phyloP scores from a whole-genome alignment of 352 stramenopile species.

The Phytopythium oedochilum region DNA sequence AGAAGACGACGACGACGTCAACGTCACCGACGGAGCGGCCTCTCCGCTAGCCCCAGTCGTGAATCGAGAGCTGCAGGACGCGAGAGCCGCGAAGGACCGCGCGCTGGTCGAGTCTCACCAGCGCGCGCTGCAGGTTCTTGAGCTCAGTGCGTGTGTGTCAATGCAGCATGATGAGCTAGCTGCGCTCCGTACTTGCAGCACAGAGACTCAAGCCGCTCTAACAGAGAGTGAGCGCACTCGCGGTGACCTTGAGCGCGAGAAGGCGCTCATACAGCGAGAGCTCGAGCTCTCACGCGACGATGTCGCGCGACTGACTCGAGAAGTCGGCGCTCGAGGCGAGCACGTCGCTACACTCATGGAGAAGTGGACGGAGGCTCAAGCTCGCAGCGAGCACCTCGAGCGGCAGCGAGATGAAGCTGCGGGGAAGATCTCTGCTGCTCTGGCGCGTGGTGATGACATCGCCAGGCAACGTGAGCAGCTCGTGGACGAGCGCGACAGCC shows the following conservation, averaged over 20 bases:
- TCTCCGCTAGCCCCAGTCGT: slow-evolving; percentile 27
- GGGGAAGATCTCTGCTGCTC: slow-evolving; percentile 23
- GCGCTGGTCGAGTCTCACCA: slow-evolving; percentile 49
- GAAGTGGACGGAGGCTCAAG: slow-evolving; percentile 67
- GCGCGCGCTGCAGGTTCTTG: slow-evolving; percentile 54
- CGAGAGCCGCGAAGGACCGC: slow-evolving; percentile 48
- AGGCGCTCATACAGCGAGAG: slow-evolving; percentile 47
- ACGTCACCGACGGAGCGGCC: slow-evolving; percentile 3
- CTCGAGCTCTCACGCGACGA: slow-evolving; percentile 52
- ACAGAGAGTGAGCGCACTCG: slow-evolving; percentile 31
- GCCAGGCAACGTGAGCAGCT: slow-evolving; percentile 29
- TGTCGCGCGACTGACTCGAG: slow-evolving; percentile 32
- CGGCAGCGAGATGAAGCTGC: slow-evolving; percentile 18
- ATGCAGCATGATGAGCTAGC: slow-evolving; percentile 76
- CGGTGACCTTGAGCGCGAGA: slow-evolving; percentile 43
- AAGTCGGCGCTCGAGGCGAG: slow-evolving; percentile 51
- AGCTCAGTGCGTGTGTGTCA: slow-evolving; percentile 67
- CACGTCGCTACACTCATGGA: slow-evolving; percentile 68
- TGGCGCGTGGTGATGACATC: slow-evolving; percentile 51
- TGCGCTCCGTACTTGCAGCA: slow-evolving; percentile 32
- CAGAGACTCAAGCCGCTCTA: slow-evolving; percentile 30
- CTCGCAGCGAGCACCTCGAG: slow-evolving; percentile 52
- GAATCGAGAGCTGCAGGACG: slow-evolving; percentile 55
- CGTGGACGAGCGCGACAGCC: slow-evolving; percentile 48
- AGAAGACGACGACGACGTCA: neutral